phyloP scores from a whole-genome alignment of 805 yeast genomes.

The Saccharomycodes ludwigii region DNA sequence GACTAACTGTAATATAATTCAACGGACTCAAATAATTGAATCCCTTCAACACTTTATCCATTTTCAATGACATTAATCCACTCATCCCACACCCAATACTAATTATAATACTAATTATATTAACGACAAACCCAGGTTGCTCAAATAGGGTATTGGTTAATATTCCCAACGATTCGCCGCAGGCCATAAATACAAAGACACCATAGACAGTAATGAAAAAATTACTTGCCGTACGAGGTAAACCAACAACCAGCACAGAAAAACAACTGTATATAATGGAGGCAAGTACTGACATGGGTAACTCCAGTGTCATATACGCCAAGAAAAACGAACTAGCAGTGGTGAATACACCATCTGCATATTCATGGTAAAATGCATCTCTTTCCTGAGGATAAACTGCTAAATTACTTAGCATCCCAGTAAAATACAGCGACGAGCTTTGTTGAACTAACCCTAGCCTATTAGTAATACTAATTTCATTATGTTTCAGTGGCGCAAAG shows the following conservation, averaged over 20 bases:
- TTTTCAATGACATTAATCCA: conserved; percentile 69
- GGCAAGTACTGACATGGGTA: conserved; percentile 25
- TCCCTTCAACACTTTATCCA: conserved; percentile 57
- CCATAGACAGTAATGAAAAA: conserved; percentile 54
- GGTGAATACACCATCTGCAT: conserved; percentile 59
- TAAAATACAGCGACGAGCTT: conserved; percentile 56
- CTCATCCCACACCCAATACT: conserved; percentile 74
- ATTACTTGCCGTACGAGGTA: conserved; percentile 55
- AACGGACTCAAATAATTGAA: conserved; percentile 69
- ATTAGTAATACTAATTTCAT: conserved; percentile 41
- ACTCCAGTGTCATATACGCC: conserved; percentile 21
- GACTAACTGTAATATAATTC: conserved; percentile 52
- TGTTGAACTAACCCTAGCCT: conserved; percentile 71
- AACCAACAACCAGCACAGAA: conserved; percentile 57
- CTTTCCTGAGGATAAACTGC: conserved; percentile 66
- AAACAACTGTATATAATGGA: conserved; percentile 47
- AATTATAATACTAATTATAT: conserved; percentile 51
- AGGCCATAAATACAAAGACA: conserved; percentile 41
- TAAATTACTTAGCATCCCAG: conserved; percentile 70
- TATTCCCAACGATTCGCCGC: conserved; percentile 81
- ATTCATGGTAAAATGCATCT: conserved; percentile 67
- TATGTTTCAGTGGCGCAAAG: conserved; percentile 45
- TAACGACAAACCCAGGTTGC: conserved; percentile 74
- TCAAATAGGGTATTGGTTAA: conserved; percentile 60
- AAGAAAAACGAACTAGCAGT: conserved; percentile 42